Evolutionary conservation across 805 yeast genomes (phyloP).

Genomic region (Candida ovalis): DNA sequence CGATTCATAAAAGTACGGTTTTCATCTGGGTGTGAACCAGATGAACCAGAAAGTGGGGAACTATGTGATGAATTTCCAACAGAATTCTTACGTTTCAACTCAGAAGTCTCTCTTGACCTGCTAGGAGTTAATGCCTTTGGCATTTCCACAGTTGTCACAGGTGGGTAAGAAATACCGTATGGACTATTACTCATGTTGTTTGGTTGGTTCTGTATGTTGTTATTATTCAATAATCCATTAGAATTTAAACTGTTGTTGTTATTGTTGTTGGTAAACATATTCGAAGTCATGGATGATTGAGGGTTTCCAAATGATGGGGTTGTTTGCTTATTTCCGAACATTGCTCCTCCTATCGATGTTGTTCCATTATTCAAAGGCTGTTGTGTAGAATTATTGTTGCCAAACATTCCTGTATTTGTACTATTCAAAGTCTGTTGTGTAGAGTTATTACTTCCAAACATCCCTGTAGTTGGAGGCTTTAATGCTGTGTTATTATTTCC

Average conservation of each 20-base stretch:
- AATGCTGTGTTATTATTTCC: not conserved
- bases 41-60: conserved; percentile 3
- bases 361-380: not conserved
- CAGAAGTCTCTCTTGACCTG: conserved; percentile 4
- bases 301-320: conserved; percentile 41
- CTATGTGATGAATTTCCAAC: conserved; percentile 11
- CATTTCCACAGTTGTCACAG: conserved; percentile 20
- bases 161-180: conserved; percentile 22
- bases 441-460: not conserved
- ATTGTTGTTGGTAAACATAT: conserved; percentile 26
- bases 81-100: conserved; percentile 24
- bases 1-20: conserved; percentile 15
- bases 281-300: conserved; percentile 42
- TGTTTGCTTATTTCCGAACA: not conserved
- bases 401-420: not conserved
- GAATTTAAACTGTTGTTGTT: conserved; percentile 8
- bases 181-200: conserved; percentile 16
- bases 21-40: conserved; percentile 1
- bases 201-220: conserved; percentile 9
- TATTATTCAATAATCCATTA: conserved; percentile 13
- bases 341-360: not conserved
- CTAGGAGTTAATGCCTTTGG: conserved; percentile 28
- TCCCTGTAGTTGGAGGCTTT: not conserved
- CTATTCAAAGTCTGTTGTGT: not conserved
- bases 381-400: not conserved